Conservation (phyloP, 2,329 filamentous ascomycete genomes). For the Nemania diffusa region DNA sequence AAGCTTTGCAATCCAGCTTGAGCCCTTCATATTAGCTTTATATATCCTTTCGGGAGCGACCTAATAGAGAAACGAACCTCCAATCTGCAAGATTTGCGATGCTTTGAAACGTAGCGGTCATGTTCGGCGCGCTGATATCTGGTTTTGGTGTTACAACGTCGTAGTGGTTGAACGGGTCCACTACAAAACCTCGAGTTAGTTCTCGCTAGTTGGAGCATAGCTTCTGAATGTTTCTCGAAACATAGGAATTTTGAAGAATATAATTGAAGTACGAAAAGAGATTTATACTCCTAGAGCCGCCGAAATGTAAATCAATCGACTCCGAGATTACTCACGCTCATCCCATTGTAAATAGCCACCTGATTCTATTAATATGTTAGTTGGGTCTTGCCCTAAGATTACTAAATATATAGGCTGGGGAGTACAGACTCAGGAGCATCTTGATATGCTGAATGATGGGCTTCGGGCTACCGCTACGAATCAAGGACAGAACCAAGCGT, state of each 20-base stretch:
- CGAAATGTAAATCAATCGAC: neutral
- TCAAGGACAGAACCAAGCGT: slow-evolving; percentile 29
- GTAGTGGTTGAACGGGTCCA: slow-evolving; percentile 28
- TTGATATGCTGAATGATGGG: slow-evolving; percentile 32
- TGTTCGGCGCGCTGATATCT: slow-evolving; percentile 8
- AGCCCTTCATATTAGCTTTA: neutral
- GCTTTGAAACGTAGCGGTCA: slow-evolving; percentile 18
- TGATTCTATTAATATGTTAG: slow-evolving; percentile 17
- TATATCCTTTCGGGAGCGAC: neutral
- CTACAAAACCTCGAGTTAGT: neutral
- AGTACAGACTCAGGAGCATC: slow-evolving; percentile 28
- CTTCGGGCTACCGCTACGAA: slow-evolving; percentile 23
- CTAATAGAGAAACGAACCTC: slow-evolving; percentile 19
- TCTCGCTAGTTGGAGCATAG: neutral
- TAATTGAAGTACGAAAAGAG: neutral
- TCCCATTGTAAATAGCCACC: slow-evolving; percentile 36
- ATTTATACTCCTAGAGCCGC: neutral
- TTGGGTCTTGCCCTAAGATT: neutral
- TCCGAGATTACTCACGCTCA: slow-evolving; percentile 2
- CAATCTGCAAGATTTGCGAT: slow-evolving; percentile 23
- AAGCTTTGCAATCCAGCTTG: slow-evolving; percentile 29
- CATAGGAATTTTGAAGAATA: neutral
- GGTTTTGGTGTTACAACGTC: slow-evolving; percentile 11
- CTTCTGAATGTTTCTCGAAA: neutral
- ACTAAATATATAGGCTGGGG: neutral